A percentile compares a stretch with the other conserved stretches of the same genome.
These are phyloP conservation scores for Pythium catenulatum DNA, from an alignment of 352 stramenopile genomes.

Conservation along the genomic window DNA sequence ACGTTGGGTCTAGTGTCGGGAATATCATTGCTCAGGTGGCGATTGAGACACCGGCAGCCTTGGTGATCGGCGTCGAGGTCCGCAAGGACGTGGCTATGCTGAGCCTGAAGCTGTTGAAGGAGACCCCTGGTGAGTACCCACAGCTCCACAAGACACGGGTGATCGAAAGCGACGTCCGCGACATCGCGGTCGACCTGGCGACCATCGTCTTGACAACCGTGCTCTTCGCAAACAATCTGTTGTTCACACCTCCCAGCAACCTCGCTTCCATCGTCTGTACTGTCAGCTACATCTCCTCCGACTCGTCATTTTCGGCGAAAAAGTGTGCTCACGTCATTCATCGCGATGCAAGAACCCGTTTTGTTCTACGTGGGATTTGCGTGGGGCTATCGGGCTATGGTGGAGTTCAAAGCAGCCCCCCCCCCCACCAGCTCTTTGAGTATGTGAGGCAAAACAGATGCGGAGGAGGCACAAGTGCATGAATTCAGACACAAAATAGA, in stretches of 20 bases:
- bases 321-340: conserved; percentile 9
- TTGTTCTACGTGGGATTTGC: too few relatives aligned
- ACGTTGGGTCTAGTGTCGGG: background rate
- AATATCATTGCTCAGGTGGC: conserved; percentile 21
- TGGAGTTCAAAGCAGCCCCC: too few relatives aligned
- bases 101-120: background rate
- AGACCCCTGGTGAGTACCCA: background rate
- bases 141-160: background rate
- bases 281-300: background rate
- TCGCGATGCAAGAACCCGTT: background rate
- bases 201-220: background rate
- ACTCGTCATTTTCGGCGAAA: background rate
- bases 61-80: conserved; percentile 5
- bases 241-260: background rate
- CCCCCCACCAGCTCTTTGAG: too few relatives aligned
- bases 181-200: background rate
- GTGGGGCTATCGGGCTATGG: too few relatives aligned
- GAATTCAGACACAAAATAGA: too few relatives aligned
- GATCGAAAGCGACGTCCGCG: background rate
- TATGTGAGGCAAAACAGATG: too few relatives aligned
- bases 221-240: background rate
- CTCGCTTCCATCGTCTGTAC: background rate
- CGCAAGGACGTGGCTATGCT: background rate
- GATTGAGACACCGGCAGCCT: background rate
- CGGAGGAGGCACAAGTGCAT: too few relatives aligned